Evolutionary conservation across 441 rosid genomes (phyloP).

Genomic region (Pelargonium cotyledonis): DNA sequence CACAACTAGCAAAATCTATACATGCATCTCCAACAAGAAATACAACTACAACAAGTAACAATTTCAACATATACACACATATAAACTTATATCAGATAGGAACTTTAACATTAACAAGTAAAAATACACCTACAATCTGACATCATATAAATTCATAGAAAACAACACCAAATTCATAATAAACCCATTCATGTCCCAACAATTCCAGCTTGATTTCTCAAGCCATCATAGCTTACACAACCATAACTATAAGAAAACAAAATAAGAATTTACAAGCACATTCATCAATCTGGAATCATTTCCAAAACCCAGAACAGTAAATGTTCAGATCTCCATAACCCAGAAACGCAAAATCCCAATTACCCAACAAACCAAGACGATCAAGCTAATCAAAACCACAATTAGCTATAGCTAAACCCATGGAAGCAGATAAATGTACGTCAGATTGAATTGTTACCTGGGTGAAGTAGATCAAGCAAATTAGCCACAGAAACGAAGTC

Average conservation of each 20-base stretch:
- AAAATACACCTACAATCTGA: neutral
- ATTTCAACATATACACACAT: too few species aligned
- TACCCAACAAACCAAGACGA: constrained; percentile 1
- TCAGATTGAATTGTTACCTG: constrained; percentile 41
- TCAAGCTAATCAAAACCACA: neutral
- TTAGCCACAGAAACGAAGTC: constrained; percentile 77
- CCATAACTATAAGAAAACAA: neutral
- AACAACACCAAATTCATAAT: neutral
- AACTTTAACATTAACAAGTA: neutral
- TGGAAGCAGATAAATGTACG: neutral
- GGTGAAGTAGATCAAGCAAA: constrained; percentile 90
- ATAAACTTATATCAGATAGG: too few species aligned
- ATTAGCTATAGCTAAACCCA: neutral
- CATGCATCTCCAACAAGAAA: too few species aligned
- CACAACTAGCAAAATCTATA: too few species aligned
- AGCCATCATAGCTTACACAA: neutral
- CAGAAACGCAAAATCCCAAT: neutral
- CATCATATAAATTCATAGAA: neutral
- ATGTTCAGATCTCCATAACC: neutral
- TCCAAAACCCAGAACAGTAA: constrained; percentile 11
- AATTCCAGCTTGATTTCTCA: neutral
- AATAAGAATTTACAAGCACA: neutral
- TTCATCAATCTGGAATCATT: neutral
- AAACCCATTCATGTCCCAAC: neutral
- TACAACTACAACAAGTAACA: too few species aligned